These are phyloP conservation scores for Gymnopilus junonius DNA, from an alignment of 768 basidiomycete species.

Conservation along the genomic window DNA sequence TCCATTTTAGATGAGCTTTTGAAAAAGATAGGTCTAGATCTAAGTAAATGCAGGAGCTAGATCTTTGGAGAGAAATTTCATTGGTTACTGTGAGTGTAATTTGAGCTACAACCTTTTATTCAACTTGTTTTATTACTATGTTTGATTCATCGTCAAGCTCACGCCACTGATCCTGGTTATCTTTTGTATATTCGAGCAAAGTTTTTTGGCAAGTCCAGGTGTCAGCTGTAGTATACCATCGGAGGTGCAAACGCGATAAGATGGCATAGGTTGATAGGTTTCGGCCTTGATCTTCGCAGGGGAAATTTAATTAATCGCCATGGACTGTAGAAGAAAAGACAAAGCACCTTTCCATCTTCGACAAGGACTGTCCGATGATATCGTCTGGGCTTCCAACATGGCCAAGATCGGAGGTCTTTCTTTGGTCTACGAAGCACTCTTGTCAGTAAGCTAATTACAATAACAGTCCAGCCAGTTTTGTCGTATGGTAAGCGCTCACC, in stretches of 20 bases:
- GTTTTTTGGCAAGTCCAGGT: constrained; percentile 56
- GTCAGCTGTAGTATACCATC: constrained; percentile 76
- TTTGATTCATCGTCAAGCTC: no score
- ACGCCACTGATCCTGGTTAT: no score
- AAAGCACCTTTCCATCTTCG: constrained; percentile 53
- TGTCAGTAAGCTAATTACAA: not conserved
- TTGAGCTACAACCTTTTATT: no score
- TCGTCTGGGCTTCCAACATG: constrained; percentile 86
- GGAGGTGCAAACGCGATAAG: constrained; percentile 79
- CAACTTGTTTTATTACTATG: no score
- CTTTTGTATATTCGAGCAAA: not conserved
- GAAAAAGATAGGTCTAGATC: no score
- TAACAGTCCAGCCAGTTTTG: no score
- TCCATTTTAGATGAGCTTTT: no score
- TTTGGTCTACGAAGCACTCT: constrained; percentile 50
- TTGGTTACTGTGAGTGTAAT: no score
- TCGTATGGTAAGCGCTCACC: constrained; percentile 38
- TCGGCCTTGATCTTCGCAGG: constrained; percentile 65
- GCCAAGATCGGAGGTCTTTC: constrained; percentile 75
- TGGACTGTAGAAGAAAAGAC: not conserved
- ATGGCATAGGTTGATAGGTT: constrained; percentile 84
- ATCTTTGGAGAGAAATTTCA: no score
- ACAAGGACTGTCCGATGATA: constrained; percentile 79
- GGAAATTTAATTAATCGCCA: not conserved
- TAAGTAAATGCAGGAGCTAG: no score